These are phyloP conservation scores for Craspedostauros australis DNA, from an alignment of 108 stramenopile genomes.

Conservation along the genomic window DNA sequence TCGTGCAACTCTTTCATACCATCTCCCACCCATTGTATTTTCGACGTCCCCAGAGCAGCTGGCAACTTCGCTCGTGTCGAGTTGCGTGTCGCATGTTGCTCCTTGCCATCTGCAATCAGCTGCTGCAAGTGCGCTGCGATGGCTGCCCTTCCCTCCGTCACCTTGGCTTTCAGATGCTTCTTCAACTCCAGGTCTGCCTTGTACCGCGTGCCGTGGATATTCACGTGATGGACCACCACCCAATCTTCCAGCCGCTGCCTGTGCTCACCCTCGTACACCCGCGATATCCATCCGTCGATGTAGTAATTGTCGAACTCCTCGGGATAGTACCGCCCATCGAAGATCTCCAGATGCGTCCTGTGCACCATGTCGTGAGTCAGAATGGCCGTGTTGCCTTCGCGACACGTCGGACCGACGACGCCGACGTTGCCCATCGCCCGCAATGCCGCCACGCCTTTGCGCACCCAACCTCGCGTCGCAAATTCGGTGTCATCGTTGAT, in stretches of 20 bases:
- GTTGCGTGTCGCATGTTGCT: too few relatives aligned
- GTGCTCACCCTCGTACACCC: constrained; percentile 41
- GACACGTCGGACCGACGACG: constrained; percentile 47
- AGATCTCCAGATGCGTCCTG: constrained; percentile 47
- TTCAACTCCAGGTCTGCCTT: constrained; percentile 13
- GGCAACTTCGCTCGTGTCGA: too few relatives aligned
- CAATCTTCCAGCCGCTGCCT: constrained; percentile 38
- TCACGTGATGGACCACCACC: constrained; percentile 52
- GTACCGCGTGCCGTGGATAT: constrained; percentile 53
- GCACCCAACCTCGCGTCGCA: constrained; percentile 22
- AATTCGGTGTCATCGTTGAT: constrained; percentile 57
- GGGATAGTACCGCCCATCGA: constrained; percentile 52
- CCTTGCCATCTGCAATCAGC: too few relatives aligned
- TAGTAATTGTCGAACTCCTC: constrained; percentile 46
- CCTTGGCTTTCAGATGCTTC: too few relatives aligned
- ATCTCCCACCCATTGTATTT: too few relatives aligned
- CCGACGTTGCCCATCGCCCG: constrained; percentile 37
- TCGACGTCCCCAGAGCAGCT: too few relatives aligned
- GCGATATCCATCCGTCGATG: constrained; percentile 58
- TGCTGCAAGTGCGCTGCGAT: too few relatives aligned
- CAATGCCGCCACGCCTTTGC: constrained; percentile 20
- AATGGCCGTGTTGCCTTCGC: constrained; percentile 34
- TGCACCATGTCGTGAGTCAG: too few relatives aligned
- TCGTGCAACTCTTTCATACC: too few relatives aligned
- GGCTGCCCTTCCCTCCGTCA: too few relatives aligned